Evolutionary conservation across 495 filamentous ascomycete genomes (phyloP).

Genomic region (Penicillium dipodomyicola): DNA sequence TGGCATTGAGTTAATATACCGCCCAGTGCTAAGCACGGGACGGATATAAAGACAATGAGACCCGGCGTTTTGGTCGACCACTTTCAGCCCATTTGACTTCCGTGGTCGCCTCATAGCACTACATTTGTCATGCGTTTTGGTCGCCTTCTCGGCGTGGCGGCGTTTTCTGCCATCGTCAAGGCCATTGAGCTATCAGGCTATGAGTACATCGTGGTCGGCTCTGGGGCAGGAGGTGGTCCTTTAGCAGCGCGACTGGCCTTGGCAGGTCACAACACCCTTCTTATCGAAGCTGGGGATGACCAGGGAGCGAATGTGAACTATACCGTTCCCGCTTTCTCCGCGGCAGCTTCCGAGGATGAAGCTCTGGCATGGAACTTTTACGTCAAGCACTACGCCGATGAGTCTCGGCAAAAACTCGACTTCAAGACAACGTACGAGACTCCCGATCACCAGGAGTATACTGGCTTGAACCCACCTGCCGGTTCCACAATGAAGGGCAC

Average conservation of each 20-base stretch:
- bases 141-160: conserved; percentile 17
- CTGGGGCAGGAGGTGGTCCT: conserved; percentile 63
- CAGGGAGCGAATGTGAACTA: conserved; percentile 43
- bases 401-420: conserved; percentile 39
- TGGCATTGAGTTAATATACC: background rate
- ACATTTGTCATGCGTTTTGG: conserved; percentile 4
- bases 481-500: conserved; percentile 42
- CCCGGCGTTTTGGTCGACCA: too few species aligned
- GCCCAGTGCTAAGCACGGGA: background rate
- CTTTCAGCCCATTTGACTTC: background rate
- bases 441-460: conserved; percentile 37
- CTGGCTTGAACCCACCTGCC: conserved; percentile 37
- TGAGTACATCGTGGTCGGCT: conserved; percentile 67
- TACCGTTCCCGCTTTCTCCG: conserved; percentile 40
- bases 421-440: conserved; percentile 46
- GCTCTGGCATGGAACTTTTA: conserved; percentile 48
- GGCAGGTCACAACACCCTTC: conserved; percentile 56
- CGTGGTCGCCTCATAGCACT: background rate
- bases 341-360: conserved; percentile 40
- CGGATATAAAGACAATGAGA: background rate
- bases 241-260: conserved; percentile 60
- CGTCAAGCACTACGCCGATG: conserved; percentile 44
- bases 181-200: conserved; percentile 42
- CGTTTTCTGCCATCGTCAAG: conserved; percentile 23
- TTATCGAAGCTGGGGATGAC: conserved; percentile 65